Conservation (phyloP, 352 stramenopile genomes). For the Phytopythium kandeliae region DNA sequence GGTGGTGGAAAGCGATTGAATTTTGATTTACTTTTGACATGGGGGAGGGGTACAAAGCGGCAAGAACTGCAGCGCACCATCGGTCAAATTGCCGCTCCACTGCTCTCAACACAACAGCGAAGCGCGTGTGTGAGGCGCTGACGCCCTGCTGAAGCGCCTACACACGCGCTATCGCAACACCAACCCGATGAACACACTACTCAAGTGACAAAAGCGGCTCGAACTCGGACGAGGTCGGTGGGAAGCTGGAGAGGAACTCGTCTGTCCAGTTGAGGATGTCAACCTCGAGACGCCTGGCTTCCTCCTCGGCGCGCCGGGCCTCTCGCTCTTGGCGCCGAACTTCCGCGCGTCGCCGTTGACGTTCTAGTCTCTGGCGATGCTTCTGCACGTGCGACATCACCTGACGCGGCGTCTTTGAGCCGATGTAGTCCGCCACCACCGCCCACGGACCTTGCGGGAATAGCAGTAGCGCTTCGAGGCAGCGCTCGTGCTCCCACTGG, state of each 20-base stretch:
- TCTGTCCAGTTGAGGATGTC: background rate
- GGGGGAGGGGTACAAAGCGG: no score
- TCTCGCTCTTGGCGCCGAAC: no score
- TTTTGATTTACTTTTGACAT: no score
- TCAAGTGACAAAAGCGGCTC: background rate
- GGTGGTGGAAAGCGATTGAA: no score
- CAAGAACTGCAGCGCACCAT: no score
- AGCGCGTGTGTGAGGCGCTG: no score
- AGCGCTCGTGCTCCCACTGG: constrained; percentile 29
- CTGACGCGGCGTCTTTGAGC: constrained; percentile 21
- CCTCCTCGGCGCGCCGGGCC: background rate
- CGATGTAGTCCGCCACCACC: constrained; percentile 17
- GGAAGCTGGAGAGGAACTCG: background rate
- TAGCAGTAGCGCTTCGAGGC: constrained; percentile 35
- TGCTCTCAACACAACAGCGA: no score
- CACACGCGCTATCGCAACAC: no score
- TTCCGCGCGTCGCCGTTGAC: background rate
- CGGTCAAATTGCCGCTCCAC: no score
- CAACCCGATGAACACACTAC: no score
- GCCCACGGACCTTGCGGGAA: constrained; percentile 40
- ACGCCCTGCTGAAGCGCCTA: no score
- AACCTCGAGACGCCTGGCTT: no score
- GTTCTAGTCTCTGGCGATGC: constrained; percentile 25
- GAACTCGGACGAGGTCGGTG: background rate
- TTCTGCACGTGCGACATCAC: constrained; percentile 42